Conservation (phyloP, 345 rosid genomes). For the Geranium brycei region DNA sequence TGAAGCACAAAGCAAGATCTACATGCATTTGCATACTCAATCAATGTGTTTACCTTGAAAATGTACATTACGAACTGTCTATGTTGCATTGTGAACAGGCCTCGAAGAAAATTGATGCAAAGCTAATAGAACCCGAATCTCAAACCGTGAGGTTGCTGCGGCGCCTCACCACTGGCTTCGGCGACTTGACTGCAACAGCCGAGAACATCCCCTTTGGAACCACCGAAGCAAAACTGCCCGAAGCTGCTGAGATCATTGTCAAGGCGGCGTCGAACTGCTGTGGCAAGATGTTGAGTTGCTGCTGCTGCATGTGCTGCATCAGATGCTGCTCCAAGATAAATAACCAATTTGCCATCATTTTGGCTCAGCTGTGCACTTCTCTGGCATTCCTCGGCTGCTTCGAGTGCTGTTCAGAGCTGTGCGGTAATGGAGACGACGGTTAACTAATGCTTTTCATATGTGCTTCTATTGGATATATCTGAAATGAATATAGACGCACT, state of each 20-base stretch:
- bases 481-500: too few species aligned
- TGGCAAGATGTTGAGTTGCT: constrained; percentile 28
- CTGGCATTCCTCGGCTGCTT: constrained; percentile 66
- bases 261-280: constrained; percentile 81
- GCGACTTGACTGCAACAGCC: constrained; percentile 47
- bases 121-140: constrained; percentile 16
- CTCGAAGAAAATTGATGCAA: constrained; percentile 17
- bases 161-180: constrained; percentile 51
- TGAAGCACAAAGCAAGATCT: too few species aligned
- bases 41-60: too few species aligned
- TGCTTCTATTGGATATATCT: too few species aligned
- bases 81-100: constrained; percentile 19
- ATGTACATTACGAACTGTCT: too few species aligned
- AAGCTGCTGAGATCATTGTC: constrained; percentile 62
- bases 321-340: constrained; percentile 58
- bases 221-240: constrained; percentile 45
- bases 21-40: too few species aligned
- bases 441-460: neutral
- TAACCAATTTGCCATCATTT: constrained; percentile 41
- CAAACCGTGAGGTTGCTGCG: constrained; percentile 23
- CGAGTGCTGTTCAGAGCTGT: constrained; percentile 61
- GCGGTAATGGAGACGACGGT: constrained; percentile 47
- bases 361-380: constrained; percentile 53
- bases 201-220: constrained; percentile 50
- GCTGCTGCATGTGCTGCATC: constrained; percentile 87